Base-by-base conservation (phyloP, 1,284 basidiomycete genomes). In the Austropuccinia psidii region DNA sequence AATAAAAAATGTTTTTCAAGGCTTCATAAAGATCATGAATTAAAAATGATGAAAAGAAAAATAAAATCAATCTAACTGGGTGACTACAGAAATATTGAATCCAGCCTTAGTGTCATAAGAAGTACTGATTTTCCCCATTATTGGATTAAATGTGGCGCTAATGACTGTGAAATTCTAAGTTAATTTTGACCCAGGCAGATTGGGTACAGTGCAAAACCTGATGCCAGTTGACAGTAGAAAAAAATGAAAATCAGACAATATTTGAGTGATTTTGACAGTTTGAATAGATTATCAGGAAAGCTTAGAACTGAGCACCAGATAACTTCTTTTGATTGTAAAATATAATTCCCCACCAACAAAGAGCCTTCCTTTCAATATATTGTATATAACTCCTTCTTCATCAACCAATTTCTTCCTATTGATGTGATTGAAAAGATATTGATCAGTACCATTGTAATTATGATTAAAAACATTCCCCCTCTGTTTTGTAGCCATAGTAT, bases 261-360 rank as follows among this genome's bases (percentile, higher is more conserved):
- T 19, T n/a, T n/a, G n/a, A 13, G 49, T 13, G 31, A 49, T n/a
- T n/a, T n/a, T n/a, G n/a, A n/a, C 39, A 43, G 19, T 29, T 29
- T 43, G 47, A 29, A 8, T n/a, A 24, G 33, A 62, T 21, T 37
- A 60, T 45, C 21, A 31, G 73, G 19, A 65, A 64, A 35, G 24
- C 33, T 29, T 37, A 35, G 39, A n/a, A n/a, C 87, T 81, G 76
- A 93, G 92, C 87, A 77, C 95, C 95, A 0, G 91, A 91, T 78
- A 91, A 95, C 78, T 89, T 87, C 81, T 97, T 93, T 79, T 91
- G 91, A 2, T 90, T 89, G 76, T 91, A 78, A 97, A 87, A 81
- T 97, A 98, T 11, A 97, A 82, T 80, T 98, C 95, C 9, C 91
- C 95, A 29, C 95, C 95, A 3, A 91, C 88, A 1, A 90, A 93